A percentile compares a stretch with the other conserved stretches of the same genome.
These are phyloP conservation scores for Mallotus japonicus DNA, from an alignment of 441 rosid species.

Conservation along the genomic window DNA sequence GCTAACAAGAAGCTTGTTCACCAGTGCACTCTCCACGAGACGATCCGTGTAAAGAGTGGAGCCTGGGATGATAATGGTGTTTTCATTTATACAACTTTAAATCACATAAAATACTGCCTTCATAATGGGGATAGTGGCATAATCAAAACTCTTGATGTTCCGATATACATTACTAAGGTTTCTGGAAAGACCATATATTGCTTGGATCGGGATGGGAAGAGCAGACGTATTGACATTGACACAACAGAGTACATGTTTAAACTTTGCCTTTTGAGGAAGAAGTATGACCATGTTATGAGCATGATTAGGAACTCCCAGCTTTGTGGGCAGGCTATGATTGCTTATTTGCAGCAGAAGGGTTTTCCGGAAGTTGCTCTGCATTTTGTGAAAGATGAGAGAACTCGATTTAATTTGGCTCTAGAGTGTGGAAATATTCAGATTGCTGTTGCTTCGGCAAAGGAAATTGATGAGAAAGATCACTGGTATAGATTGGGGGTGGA, in stretches of 20 bases:
- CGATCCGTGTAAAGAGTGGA: constrained; percentile 82
- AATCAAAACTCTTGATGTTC: constrained; percentile 74
- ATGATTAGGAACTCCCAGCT: constrained; percentile 90
- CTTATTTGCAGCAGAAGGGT: constrained; percentile 90
- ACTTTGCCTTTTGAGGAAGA: constrained; percentile 65
- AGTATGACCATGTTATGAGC: constrained; percentile 81
- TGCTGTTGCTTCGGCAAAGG: constrained; percentile 90
- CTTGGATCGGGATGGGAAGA: constrained; percentile 87
- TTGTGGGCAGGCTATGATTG: constrained; percentile 93
- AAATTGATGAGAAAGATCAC: constrained; percentile 87
- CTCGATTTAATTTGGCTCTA: constrained; percentile 83
- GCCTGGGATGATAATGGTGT: constrained; percentile 91
- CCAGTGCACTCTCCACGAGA: constrained; percentile 78
- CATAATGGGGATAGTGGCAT: constrained; percentile 89
- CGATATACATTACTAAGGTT: constrained; percentile 77
- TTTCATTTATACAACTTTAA: constrained; percentile 72
- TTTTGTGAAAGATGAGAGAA: constrained; percentile 88
- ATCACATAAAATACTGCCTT: constrained; percentile 82
- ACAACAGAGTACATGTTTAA: constrained; percentile 85
- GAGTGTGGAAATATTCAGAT: constrained; percentile 90
- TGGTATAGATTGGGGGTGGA: constrained; percentile 93
- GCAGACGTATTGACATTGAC: constrained; percentile 58
- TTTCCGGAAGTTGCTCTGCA: constrained; percentile 96
- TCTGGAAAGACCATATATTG: constrained; percentile 64
- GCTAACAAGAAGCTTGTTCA: constrained; percentile 75